phyloP scores from a whole-genome alignment of 1,284 basidiomycete genomes.

The Pseudomicrostroma phylloplanum region DNA sequence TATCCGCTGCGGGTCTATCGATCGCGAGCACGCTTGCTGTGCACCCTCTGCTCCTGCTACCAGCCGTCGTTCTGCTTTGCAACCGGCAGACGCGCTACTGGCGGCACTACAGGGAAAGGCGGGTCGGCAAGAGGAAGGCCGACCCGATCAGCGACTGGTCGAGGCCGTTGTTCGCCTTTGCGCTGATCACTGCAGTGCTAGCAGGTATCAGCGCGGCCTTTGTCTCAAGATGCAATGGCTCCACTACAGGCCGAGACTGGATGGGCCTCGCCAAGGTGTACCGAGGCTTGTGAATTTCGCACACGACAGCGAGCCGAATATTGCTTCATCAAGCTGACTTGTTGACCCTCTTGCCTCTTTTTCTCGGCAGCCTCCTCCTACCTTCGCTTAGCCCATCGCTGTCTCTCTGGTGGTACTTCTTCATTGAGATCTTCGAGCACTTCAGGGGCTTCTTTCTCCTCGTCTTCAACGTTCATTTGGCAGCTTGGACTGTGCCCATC shows the following conservation, averaged over 20 bases:
- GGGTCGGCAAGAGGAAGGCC: slow-evolving; percentile 39
- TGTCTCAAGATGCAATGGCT: background rate
- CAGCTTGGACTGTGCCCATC: slow-evolving; percentile 76
- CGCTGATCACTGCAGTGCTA: background rate
- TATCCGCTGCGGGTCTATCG: slow-evolving; percentile 4
- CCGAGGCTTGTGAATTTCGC: slow-evolving; percentile 66
- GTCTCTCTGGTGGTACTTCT: slow-evolving; percentile 98
- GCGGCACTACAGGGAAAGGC: slow-evolving; percentile 54
- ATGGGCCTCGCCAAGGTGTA: slow-evolving; percentile 70
- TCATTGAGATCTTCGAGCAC: slow-evolving; percentile 98
- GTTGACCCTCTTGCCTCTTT: background rate
- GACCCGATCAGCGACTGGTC: background rate
- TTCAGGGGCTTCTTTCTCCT: slow-evolving; percentile 91
- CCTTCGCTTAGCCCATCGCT: slow-evolving; percentile 73
- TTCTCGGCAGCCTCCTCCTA: slow-evolving; percentile 18
- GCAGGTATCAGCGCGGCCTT: background rate
- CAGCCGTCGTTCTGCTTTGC: slow-evolving; percentile 20
- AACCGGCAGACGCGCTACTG: slow-evolving; percentile 17
- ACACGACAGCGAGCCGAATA: background rate
- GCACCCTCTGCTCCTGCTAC: slow-evolving; percentile 15
- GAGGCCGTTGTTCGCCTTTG: background rate
- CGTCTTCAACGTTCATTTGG: slow-evolving; percentile 82
- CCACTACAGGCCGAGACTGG: slow-evolving; percentile 20
- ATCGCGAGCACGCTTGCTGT: slow-evolving; percentile 16
- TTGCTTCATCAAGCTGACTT: background rate